Base-by-base conservation (phyloP, 805 yeast species). In the Metschnikowia matae region DNA sequence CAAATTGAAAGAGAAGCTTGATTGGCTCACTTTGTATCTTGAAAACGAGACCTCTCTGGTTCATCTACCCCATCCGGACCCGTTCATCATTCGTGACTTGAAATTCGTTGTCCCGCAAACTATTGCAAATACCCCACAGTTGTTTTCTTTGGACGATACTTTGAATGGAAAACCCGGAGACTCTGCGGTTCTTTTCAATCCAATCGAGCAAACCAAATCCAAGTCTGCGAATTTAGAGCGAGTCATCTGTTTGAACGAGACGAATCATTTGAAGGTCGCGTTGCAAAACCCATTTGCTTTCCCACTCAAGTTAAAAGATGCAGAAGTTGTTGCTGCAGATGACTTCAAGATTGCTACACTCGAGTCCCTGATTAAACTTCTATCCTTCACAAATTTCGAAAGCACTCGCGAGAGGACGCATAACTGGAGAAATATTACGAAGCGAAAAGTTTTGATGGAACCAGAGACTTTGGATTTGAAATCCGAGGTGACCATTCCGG, bases 271-370 rank as follows among this genome's bases (percentile, higher is more conserved):
- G 15, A 62, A 70, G 5, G 68, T 88, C 1, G 68, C 73, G 3
- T 60, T 91, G 7, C 90, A 86, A 61, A 92, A 92, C 62, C 96
- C 96, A 7, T 89, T 82, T 67, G 79, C 80, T 5, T 89, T 88
- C 64, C 89, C 85, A 39, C 69, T 91, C 13, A 83, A 80, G 36
- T 68, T 91, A 4, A 70, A 73, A 17, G 77, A 77, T 31, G 61
- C 85, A 3, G 59, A 68, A 36, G 66, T 85, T 2, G 66, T 64
- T 1, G 59, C 70, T 3, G 68, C 63, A 11, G 65, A 64, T 6
- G 59, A 49, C 5, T 62, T 62, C 3, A 49, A 59, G n/a, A 61
- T 70, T 1, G 66, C 69, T 39, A 71, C 74, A 1, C 18, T 44
- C 15, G 21, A 36, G 3, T 33, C 40, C 6, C 21, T 18, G 35